phyloP scores from a whole-genome alignment of 2,329 filamentous ascomycete species.

The Trichoderma sp. region DNA sequence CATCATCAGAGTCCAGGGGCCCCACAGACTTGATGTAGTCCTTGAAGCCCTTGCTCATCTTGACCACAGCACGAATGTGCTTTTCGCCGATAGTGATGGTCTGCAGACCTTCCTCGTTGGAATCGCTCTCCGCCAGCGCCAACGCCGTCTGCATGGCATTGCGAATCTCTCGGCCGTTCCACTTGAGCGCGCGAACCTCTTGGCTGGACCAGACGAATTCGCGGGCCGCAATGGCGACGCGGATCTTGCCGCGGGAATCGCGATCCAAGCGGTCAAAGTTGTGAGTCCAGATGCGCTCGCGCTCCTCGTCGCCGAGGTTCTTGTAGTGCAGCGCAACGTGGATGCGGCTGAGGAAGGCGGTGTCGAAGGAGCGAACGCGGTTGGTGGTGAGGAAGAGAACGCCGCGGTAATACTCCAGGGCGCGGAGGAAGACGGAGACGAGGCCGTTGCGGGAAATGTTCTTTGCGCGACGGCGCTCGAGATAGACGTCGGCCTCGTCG shows the following conservation, averaged over 20 bases:
- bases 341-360: constrained; percentile 51
- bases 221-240: constrained; percentile 40
- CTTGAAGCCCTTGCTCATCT: constrained; percentile 39
- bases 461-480: constrained; percentile 50
- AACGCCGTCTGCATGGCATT: constrained; percentile 49
- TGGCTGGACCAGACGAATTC: constrained; percentile 41
- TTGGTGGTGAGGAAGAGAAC: constrained; percentile 55
- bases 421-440: constrained; percentile 52
- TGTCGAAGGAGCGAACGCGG: constrained; percentile 49
- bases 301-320: constrained; percentile 43
- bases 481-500: constrained; percentile 63
- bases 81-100: constrained; percentile 35
- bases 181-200: constrained; percentile 42
- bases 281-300: constrained; percentile 48
- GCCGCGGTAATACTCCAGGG: constrained; percentile 53
- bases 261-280: constrained; percentile 49
- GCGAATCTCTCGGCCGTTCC: constrained; percentile 47
- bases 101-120: constrained; percentile 38
- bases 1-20: constrained; percentile 7
- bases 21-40: constrained; percentile 32
- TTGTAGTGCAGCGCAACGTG: constrained; percentile 52
- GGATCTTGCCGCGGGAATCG: constrained; percentile 42
- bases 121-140: constrained; percentile 46
- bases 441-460: constrained; percentile 51
- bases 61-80: constrained; percentile 38